A percentile compares a stretch with the other conserved stretches of the same genome.
Evolutionary conservation across 2,329 filamentous ascomycete species (phyloP).

Genomic region (Calonectria pteridis): DNA sequence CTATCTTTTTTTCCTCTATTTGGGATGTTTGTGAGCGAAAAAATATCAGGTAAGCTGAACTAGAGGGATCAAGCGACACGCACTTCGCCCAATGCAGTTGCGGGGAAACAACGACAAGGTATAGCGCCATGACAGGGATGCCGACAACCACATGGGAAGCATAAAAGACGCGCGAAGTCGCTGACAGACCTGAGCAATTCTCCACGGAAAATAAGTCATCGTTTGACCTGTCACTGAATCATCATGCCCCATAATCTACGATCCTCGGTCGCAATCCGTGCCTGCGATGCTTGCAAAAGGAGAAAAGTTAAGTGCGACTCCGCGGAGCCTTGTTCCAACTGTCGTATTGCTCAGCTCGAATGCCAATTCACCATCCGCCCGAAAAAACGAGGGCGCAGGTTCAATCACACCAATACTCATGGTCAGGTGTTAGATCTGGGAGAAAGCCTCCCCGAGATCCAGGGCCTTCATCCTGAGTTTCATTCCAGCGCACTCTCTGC

Average conservation of each 20-base stretch:
- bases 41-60: not conserved
- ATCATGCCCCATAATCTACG: not conserved
- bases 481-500: not conserved
- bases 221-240: not conserved
- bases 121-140: not conserved
- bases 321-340: not conserved
- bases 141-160: not conserved
- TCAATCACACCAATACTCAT: not conserved
- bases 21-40: too few species aligned
- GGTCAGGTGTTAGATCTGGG: not conserved
- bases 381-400: not conserved
- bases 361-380: not conserved
- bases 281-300: not conserved
- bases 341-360: not conserved
- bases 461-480: too few species aligned
- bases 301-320: not conserved
- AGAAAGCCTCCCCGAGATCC: not conserved
- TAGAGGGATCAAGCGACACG: not conserved
- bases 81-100: not conserved
- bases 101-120: not conserved
- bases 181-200: not conserved
- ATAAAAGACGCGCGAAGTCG: not conserved
- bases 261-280: not conserved
- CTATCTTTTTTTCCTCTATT: not conserved
- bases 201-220: not conserved